Evolutionary conservation across 2,329 filamentous ascomycete genomes (phyloP).

Genomic region (Monosporascus ibericus): DNA sequence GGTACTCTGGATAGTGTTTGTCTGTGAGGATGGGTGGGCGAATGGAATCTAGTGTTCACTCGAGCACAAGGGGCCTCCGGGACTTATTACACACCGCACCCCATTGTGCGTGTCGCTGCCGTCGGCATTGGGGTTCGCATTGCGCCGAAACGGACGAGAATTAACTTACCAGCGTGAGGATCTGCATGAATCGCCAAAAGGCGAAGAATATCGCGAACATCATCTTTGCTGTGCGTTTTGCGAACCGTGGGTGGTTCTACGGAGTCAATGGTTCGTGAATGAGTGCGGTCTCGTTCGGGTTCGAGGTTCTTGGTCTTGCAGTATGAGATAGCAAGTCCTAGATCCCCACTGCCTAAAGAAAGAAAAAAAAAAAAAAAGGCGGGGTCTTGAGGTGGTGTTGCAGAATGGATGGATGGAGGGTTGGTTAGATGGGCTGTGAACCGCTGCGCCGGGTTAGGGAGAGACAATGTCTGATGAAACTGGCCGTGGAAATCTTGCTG

Average conservation of each 20-base stretch:
- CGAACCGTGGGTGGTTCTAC: too few species aligned
- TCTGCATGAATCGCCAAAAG: slow-evolving; percentile 56
- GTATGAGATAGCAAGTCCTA: too few species aligned
- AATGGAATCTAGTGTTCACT: neutral
- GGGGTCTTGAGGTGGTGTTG: neutral
- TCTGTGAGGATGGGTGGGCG: neutral
- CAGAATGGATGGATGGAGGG: neutral
- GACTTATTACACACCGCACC: too few species aligned
- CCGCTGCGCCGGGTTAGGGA: neutral
- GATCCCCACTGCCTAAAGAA: too few species aligned
- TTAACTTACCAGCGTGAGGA: slow-evolving; percentile 54
- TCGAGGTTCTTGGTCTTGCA: too few species aligned
- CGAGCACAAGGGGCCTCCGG: neutral
- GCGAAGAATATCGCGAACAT: slow-evolving; percentile 58
- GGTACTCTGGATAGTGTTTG: neutral
- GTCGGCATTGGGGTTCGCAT: neutral
- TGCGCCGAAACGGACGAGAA: neutral
- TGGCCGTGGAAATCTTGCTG: neutral
- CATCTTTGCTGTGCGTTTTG: slow-evolving; percentile 33
- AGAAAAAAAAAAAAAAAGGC: neutral
- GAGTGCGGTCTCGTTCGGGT: too few species aligned
- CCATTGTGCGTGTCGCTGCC: too few species aligned
- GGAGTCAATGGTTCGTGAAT: too few species aligned
- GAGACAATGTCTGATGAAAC: neutral
- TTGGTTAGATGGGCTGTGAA: too few species aligned